phyloP scores from a whole-genome alignment of 106 monocot genomes.

The Dendrobium chrysotoxum region DNA sequence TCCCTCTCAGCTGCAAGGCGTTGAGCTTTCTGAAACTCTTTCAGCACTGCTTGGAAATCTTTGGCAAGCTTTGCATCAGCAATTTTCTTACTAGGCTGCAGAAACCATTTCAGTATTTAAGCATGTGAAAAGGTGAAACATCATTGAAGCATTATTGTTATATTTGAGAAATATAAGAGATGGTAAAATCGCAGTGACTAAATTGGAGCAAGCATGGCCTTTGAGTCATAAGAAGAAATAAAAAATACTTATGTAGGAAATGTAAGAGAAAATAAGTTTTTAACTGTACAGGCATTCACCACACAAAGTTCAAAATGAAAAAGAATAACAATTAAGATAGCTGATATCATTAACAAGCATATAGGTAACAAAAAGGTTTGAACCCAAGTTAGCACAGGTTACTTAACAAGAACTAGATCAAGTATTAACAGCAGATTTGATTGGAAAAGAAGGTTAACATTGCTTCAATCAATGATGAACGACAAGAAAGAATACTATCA shows the following conservation, averaged over 20 bases:
- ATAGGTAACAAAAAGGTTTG: too few relatives aligned
- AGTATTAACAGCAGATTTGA: too few relatives aligned
- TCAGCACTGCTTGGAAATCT: constrained; percentile 83
- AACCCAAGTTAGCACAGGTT: too few relatives aligned
- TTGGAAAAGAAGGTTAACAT: too few relatives aligned
- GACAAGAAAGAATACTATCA: too few relatives aligned
- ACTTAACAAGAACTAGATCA: too few relatives aligned
- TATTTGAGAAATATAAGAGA: not conserved
- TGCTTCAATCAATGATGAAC: too few relatives aligned
- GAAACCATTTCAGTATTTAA: not conserved
- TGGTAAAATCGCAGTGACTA: not conserved
- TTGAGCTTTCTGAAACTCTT: constrained; percentile 84
- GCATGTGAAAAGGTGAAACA: not conserved
- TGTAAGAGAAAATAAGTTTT: not conserved
- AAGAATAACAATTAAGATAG: too few relatives aligned
- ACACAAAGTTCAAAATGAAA: too few relatives aligned
- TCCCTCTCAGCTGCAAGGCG: constrained; percentile 75
- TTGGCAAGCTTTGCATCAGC: constrained; percentile 91
- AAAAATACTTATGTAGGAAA: not conserved
- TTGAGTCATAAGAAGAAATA: not conserved
- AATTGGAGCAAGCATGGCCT: not conserved
- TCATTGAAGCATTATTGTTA: not conserved
- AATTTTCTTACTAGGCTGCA: constrained; percentile 79
- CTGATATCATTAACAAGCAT: too few relatives aligned
- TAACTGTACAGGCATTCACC: not conserved